A percentile compares a stretch with the other conserved stretches of the same genome.
Evolutionary conservation across 805 yeast species (phyloP).

Genomic region (Candida ficus): DNA sequence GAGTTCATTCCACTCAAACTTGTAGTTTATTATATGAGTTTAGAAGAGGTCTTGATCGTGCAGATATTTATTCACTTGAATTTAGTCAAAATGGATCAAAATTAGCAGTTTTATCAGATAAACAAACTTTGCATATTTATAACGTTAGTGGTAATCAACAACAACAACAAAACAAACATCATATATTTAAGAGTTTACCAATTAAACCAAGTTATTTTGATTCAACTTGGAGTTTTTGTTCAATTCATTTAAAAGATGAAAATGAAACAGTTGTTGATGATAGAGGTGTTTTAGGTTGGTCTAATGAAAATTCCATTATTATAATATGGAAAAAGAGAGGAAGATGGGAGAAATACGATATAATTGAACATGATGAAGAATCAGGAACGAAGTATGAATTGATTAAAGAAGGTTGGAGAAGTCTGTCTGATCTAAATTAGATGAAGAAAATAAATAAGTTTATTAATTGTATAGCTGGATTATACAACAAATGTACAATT

Average conservation of each 20-base stretch:
- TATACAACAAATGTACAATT: too few relatives aligned
- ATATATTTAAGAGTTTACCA: conserved; percentile 59
- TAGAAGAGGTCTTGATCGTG: conserved; percentile 85
- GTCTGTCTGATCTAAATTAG: conserved; percentile 27
- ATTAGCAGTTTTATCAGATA: conserved; percentile 84
- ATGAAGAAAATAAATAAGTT: background rate
- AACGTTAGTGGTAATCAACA: conserved; percentile 39
- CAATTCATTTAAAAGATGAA: conserved; percentile 44
- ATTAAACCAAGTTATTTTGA: conserved; percentile 71
- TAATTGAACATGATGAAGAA: conserved; percentile 43
- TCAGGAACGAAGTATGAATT: conserved; percentile 44
- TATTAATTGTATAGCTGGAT: background rate
- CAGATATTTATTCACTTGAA: conserved; percentile 74
- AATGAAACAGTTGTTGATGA: conserved; percentile 26
- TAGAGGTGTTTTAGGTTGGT: conserved; percentile 65
- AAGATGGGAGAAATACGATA: conserved; percentile 82
- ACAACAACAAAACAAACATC: conserved; percentile 47
- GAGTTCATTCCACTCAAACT: conserved; percentile 64
- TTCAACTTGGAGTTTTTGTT: conserved; percentile 85
- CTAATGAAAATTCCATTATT: conserved; percentile 59
- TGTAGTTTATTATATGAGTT: conserved; percentile 77
- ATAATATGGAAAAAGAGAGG: conserved; percentile 70
- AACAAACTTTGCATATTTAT: conserved; percentile 83
- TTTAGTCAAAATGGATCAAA: conserved; percentile 73
- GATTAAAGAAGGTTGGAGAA: conserved; percentile 68